Base-by-base conservation (phyloP, 78 protist species). In the Bodo saltans region DNA sequence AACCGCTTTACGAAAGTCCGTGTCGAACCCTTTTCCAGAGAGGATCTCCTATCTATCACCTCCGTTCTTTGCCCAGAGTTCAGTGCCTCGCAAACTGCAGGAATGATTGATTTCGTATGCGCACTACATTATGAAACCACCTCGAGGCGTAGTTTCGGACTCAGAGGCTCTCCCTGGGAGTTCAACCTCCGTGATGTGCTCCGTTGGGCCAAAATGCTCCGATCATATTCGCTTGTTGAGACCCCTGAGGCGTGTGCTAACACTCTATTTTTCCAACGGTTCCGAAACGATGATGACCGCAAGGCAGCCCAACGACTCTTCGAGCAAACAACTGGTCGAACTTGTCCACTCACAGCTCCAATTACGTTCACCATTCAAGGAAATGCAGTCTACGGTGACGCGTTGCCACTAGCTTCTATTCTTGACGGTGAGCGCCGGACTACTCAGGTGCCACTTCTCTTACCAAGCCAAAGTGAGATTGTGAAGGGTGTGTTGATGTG, bases 121-220 rank as follows among this genome's bases (percentile, higher is more conserved):
- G 47, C 23, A 4, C 34, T 95, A 38, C 68, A 83, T 78, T 30
- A 83, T 26, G 88, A 78, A 17, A 87, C 94, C 27, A 92, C 68
- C 89, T 72, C 89, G 26, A 71, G 60, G 8, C 28, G 80, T 29
- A 23, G 78, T 42, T 72, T 88, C 39, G 97, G 95, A 3, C 2
- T 85, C 3, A 26, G 41, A 27, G 99, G 99, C 60, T 86, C 92
- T 11, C 99, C 99, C 27, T 97, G 99, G 99, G 99, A 97, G 89
- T 95, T 97, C 94, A 98, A 98, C 92, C 87, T 98, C 74, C 92
- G 99, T 2, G 99, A 98, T 70, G 82, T 97, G 30, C 75, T 89
- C 83, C 88, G 99, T 33, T 97, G 98, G 99, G 88, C 95, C 73
- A 96, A 95, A 21, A 42, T 94, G 78, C 21, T 79, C 37, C 37